These are phyloP conservation scores for Cladosporium velox DNA, from an alignment of 2,329 filamentous ascomycete species.

Conservation along the genomic window DNA sequence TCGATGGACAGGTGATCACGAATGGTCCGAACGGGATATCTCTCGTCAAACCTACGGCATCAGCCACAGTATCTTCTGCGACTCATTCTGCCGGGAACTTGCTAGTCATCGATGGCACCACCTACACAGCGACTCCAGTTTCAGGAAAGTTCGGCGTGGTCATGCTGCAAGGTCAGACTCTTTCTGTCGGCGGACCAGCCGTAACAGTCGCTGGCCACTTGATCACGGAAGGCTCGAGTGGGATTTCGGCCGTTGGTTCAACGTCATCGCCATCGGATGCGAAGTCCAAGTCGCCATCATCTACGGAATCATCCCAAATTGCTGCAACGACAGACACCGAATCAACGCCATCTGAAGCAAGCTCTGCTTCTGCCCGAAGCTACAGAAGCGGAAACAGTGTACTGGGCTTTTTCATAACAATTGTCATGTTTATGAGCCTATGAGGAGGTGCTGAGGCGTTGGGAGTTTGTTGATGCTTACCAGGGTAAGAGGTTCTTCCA, in stretches of 20 bases:
- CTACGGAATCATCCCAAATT: neutral
- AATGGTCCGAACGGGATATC: neutral
- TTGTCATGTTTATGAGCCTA: neutral
- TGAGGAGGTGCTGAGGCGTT: neutral
- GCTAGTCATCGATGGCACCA: neutral
- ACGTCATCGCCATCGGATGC: neutral
- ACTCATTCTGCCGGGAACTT: neutral
- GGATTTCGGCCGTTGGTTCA: neutral
- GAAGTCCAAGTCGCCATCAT: neutral
- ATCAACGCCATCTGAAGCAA: neutral
- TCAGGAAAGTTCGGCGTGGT: neutral
- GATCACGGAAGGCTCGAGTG: neutral
- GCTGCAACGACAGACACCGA: neutral
- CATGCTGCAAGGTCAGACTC: neutral
- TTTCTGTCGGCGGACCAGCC: neutral
- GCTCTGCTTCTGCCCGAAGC: neutral
- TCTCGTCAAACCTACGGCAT: neutral
- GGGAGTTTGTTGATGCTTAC: too few species aligned
- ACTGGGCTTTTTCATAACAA: too few species aligned
- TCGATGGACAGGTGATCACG: conserved; percentile 3
- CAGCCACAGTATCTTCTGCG: neutral
- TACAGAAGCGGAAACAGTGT: neutral
- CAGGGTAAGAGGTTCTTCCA: too few species aligned
- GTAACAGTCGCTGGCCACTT: neutral
- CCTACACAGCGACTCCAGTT: conserved; percentile 4